Evolutionary conservation across 805 yeast species (phyloP), one percentile per base, ranked within the genome.

Genomic region (Kregervanrija delftensis): DNA sequence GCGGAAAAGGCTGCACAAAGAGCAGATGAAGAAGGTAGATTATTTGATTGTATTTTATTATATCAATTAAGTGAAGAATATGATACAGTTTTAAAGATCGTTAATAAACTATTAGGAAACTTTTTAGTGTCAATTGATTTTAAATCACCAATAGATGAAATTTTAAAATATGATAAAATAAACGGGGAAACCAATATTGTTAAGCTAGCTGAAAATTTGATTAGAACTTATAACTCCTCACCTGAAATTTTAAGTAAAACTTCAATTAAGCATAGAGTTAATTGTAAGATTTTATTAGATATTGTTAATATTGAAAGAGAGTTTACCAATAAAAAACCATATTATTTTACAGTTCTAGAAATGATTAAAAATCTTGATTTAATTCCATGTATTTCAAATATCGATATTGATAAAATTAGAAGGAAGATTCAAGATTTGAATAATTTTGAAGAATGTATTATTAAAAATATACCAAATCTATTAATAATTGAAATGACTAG

Each of bases 1-100:
- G 82, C 93, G 3, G 95, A 85, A 59, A 80, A 79, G 48, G 89
- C 96, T 30, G 97, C 97, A 3, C 73, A 73, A 37, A 79, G 79
- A 53, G 95, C 96, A 12, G 93, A 86, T 56, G 93, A 87, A 53
- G 98, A 90, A 56, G 97, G 97, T 8, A 75, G 96, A 57, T 73
- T 79, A 11, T 79, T 83, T 49, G 98, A 93, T 58, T 86, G 96
- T 14, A 74, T 93, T 49, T 69, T 86, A 46, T 72, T 93, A 44
- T 91, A 86, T 60, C 96, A 90, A 64, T 74, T 91, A 51, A 79
- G 95, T 40, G 95, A 86, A 64, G 96, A 90, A 53, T 84, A 84
- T 61, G 84, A 85, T 58, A 81, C 84, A 30, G 97, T 88, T 11
- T 74, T 91, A 8, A 63, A 75, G 1, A 74, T 88, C 47, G 77